These are phyloP conservation scores for Cyclospora cayetanensis DNA, from an alignment of 169 alveolate genomes.

Conservation along the genomic window DNA sequence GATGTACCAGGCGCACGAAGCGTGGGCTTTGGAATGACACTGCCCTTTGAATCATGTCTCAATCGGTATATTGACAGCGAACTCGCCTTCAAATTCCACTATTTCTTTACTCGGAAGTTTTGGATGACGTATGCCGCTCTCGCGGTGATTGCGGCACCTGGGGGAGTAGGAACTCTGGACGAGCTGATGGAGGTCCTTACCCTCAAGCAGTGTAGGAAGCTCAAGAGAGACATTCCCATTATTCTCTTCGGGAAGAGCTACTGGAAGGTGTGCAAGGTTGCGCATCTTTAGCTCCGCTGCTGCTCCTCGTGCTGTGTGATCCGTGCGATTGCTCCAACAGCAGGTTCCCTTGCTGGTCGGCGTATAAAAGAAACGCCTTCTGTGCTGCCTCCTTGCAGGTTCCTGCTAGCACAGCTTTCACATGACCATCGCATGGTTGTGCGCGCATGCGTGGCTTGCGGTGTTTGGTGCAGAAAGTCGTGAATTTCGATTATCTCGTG, in stretches of 20 bases:
- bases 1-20: constrained; percentile 76
- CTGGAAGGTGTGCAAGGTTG: constrained; percentile 69
- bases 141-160: constrained; percentile 76
- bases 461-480: neutral
- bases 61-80: constrained; percentile 75
- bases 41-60: constrained; percentile 80
- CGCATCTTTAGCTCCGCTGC: neutral
- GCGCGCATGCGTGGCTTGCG: neutral
- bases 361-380: neutral
- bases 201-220: constrained; percentile 77
- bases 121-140: constrained; percentile 78
- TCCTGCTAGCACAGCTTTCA: neutral
- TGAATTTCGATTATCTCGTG: constrained; percentile 45
- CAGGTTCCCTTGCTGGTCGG: neutral
- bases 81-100: constrained; percentile 81
- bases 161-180: constrained; percentile 83
- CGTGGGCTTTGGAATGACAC: constrained; percentile 79
- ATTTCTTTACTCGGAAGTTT: constrained; percentile 82
- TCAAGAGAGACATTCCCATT: constrained; percentile 80
- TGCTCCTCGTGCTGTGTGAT: neutral
- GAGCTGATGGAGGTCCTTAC: constrained; percentile 81
- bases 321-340: neutral
- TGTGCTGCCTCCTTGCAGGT: neutral
- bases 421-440: too few relatives aligned
- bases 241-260: constrained; percentile 77